Base-by-base conservation (phyloP, 2,329 filamentous ascomycete genomes). In the Beauveria brongniartii region DNA sequence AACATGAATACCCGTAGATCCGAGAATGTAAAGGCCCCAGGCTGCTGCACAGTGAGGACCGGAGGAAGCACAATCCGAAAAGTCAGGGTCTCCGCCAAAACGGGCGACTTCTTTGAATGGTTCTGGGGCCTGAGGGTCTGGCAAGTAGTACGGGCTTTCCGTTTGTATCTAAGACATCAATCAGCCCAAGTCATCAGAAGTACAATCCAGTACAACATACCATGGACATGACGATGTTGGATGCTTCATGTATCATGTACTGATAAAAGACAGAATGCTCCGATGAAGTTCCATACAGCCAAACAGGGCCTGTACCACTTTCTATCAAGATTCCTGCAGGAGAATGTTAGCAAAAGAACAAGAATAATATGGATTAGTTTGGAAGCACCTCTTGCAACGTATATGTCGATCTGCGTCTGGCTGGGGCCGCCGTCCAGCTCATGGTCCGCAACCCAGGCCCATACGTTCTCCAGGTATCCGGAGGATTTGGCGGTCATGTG, bases 381-480 rank as follows among this genome's bases (percentile, higher is more conserved):
- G 18, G 5, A 14, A 30, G 6, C 41, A 44, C 58, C 62, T 48
- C 58, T 55, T 24, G 52, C 62, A 9, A 50, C 58, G 34, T 56
- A 63, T 4, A 63, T 52, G 52, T 47, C 53, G 41, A 58, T 58
- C 24, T 54, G 52, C 20, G 47, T 48, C 26, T 48, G 58, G 41
- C 22, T 58, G 4, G n/a, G 46, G 16, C 46, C 47, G 8, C 44
- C 47, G n/a, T 75, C 73, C 51, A 74, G 67, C 44, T 71, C 72
- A 63, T 80, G 78, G 64, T 80, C 77, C 16, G 76, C 74, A 18
- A 74, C 75, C 77, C 77, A 80, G 24, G 74, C 69, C 77, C 62
- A 63, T 6, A 62, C 52, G 22, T 63, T 63, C 34, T 63, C 62
- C 2, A 63, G 24, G 44, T 62, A 77, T 77, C 62, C 61, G 0